Conservation (phyloP, 1,139 yeast species). For the Entelexis paramagnoliae region DNA sequence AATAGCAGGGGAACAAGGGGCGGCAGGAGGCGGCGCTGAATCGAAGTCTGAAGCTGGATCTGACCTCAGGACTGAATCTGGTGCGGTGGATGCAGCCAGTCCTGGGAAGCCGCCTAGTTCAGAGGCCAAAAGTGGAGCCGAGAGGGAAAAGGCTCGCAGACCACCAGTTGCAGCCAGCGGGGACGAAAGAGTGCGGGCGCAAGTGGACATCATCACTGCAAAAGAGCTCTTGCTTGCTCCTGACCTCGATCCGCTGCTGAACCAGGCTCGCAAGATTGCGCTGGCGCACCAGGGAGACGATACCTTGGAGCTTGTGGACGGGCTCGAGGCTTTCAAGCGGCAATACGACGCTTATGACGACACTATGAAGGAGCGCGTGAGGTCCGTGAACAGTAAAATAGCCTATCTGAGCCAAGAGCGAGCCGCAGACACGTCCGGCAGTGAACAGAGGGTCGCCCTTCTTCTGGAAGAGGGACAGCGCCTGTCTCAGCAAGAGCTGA, state of each 20-base stretch:
- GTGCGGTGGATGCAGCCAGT: background rate
- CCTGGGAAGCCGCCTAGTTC: no score
- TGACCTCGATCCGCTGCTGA: conserved; percentile 11
- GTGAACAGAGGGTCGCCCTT: conserved; percentile 48
- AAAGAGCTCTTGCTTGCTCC: conserved; percentile 13
- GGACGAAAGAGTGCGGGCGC: no score
- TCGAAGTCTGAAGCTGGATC: background rate
- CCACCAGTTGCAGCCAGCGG: no score
- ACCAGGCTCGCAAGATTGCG: conserved; percentile 15
- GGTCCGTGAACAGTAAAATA: conserved; percentile 16
- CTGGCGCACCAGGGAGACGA: conserved; percentile 18
- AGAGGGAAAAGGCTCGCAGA: no score
- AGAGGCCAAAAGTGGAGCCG: no score
- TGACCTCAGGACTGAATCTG: background rate
- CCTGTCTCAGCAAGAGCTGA: conserved; percentile 63
- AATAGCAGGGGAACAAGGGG: background rate
- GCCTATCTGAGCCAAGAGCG: conserved; percentile 18
- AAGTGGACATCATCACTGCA: background rate
- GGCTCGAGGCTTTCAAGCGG: conserved; percentile 11
- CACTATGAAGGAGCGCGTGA: conserved; percentile 9
- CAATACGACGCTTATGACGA: conserved; percentile 7
- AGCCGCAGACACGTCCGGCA: conserved; percentile 30
- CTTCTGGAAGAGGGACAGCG: conserved; percentile 71
- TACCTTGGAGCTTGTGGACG: conserved; percentile 17
- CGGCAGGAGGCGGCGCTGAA: no score